Evolutionary conservation across 345 rosid genomes (phyloP), one percentile per base, ranked within the genome.

Genomic region (Eucalyptus pauciflora): DNA sequence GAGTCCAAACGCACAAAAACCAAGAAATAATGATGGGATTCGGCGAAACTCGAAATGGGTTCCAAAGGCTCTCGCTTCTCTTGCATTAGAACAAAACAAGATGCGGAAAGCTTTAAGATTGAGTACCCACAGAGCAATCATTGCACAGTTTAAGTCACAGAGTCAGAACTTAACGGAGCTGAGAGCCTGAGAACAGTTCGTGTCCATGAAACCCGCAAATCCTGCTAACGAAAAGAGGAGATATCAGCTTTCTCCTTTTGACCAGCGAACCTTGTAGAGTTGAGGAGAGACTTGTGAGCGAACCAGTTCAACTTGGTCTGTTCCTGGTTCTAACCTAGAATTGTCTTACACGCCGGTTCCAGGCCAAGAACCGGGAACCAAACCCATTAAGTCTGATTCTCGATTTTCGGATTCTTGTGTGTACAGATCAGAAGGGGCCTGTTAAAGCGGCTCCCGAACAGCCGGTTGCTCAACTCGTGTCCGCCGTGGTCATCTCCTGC

Each of bases 191-290:
- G 18, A 58, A 18, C 20, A 3, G 41, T 48, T 56, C 64, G 46
- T 90, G 90, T 91, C 87, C 79, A 33, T 31, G 79, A 22, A 88
- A 81, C 51, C 86, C 76, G 86, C 87, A 80, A 87, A 91, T 67
- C 85, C 69, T 79, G 89, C 90, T 43, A 87, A 89, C 88, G 90
- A 94, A 94, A 92, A 91, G 87, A 79, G 31, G 86, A 67, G 89
- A 41, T 52, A 48, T 56, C 33, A 49, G 20, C 89, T 79, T 24
- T 31, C 76, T 62, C 33, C 89, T 93, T 94, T 93, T 91, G 94
- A 88, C 94, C 91, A 89, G 88, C 87, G 86, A 93, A 89, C 91
- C 88, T 92, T 87, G 87, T 24, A 50, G 31, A 85, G 92, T 92
- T 94, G 37, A 50, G 24, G 45, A 33, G 10, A 33, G 45, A 33